These are phyloP conservation scores for Colletotrichum noveboracense DNA, from an alignment of 2,329 filamentous ascomycete species.

Conservation along the genomic window DNA sequence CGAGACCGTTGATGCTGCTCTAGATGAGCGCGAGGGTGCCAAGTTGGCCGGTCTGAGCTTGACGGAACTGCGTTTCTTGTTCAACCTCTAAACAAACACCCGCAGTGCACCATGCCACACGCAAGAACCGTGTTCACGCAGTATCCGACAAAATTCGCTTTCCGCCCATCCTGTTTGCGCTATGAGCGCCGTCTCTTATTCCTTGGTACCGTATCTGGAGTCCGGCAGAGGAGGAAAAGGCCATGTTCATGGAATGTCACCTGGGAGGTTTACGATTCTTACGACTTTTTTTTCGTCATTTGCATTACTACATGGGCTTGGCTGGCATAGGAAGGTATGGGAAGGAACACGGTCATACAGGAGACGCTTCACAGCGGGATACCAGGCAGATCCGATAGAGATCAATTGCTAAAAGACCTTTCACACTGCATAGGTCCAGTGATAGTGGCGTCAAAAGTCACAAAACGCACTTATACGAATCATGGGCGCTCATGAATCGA, in stretches of 20 bases:
- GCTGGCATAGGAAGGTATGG: neutral
- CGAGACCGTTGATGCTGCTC: constrained; percentile 75
- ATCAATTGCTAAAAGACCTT: neutral
- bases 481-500: neutral
- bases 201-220: neutral
- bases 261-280: neutral
- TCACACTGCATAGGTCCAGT: neutral
- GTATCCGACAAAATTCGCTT: neutral
- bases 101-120: neutral
- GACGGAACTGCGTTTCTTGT: constrained; percentile 74
- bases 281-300: neutral
- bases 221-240: neutral
- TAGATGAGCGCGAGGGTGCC: constrained; percentile 76
- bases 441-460: neutral
- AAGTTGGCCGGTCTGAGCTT: constrained; percentile 70
- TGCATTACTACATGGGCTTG: neutral
- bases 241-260: neutral
- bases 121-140: neutral
- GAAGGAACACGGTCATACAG: neutral
- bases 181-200: neutral
- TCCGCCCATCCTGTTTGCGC: neutral
- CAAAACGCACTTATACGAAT: neutral
- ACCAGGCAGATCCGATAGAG: neutral
- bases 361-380: constrained; percentile 12
- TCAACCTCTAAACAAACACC: constrained; percentile 38